Conservation (phyloP, 1,284 basidiomycete genomes). For the Ceratorhiza oryzae-sativae region DNA sequence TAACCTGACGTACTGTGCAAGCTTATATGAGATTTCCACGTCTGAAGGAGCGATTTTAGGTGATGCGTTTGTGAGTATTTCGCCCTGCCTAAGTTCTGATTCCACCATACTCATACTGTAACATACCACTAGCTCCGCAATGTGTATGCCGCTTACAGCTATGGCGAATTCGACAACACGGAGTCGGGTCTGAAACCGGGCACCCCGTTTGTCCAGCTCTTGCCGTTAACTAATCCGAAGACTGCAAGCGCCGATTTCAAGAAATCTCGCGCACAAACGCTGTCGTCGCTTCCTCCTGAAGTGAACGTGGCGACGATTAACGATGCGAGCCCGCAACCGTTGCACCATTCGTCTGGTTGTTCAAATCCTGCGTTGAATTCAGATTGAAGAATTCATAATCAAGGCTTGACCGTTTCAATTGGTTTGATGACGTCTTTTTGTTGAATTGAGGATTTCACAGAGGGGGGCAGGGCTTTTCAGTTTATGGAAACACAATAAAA, state of each 20-base stretch:
- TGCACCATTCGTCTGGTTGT: neutral
- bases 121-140: conserved; percentile 38
- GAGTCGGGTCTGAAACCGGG: neutral
- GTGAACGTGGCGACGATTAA: conserved; percentile 24
- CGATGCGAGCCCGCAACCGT: conserved; percentile 17
- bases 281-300: conserved; percentile 14
- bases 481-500: too few species aligned
- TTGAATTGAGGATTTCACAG: too few species aligned
- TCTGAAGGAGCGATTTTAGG: conserved; percentile 16
- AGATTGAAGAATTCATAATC: neutral
- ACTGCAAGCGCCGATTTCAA: conserved; percentile 26
- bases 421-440: neutral
- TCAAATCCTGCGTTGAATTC: neutral
- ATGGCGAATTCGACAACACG: conserved; percentile 27
- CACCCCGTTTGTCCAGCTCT: conserved; percentile 26
- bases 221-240: conserved; percentile 10
- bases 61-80: conserved; percentile 26
- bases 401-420: neutral
- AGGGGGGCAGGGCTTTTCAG: too few species aligned
- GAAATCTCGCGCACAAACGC: neutral
- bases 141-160: conserved; percentile 26
- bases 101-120: neutral
- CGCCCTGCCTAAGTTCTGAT: too few species aligned
- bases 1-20: conserved; percentile 12
- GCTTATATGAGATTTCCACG: neutral